Evolutionary conservation across 129 eudicot genomes (phyloP).

Genomic region (Arctium minus): DNA sequence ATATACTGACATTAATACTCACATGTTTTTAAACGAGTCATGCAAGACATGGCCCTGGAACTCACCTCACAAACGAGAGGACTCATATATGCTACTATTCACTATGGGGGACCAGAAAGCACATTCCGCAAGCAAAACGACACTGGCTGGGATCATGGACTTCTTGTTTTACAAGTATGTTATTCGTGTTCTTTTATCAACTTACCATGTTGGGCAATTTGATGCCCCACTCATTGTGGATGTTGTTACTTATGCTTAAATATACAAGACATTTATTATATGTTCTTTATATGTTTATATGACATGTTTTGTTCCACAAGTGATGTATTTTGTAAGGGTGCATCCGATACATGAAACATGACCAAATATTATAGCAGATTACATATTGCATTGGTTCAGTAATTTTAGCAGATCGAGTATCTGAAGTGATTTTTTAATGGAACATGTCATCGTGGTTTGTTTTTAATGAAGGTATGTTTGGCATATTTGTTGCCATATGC

Average conservation of each 20-base stretch:
- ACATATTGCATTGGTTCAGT: too few relatives aligned
- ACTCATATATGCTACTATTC: neutral
- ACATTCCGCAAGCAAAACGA: neutral
- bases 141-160: neutral
- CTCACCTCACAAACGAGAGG: neutral
- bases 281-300: neutral
- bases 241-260: neutral
- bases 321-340: neutral
- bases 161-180: neutral
- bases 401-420: neutral
- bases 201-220: neutral
- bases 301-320: neutral
- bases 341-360: neutral
- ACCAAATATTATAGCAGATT: too few relatives aligned
- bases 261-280: neutral
- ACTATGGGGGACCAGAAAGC: neutral
- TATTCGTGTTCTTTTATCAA: neutral
- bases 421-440: neutral
- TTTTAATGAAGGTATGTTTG: neutral
- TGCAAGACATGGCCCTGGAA: neutral
- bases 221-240: neutral
- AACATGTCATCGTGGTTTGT: too few relatives aligned
- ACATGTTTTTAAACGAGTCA: neutral
- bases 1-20: too few relatives aligned
- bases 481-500: neutral